Percentiles rank a stretch among this genome's conserved stretches.
Evolutionary conservation across 129 eudicot species (phyloP).

Genomic region (Solidago caesia): DNA sequence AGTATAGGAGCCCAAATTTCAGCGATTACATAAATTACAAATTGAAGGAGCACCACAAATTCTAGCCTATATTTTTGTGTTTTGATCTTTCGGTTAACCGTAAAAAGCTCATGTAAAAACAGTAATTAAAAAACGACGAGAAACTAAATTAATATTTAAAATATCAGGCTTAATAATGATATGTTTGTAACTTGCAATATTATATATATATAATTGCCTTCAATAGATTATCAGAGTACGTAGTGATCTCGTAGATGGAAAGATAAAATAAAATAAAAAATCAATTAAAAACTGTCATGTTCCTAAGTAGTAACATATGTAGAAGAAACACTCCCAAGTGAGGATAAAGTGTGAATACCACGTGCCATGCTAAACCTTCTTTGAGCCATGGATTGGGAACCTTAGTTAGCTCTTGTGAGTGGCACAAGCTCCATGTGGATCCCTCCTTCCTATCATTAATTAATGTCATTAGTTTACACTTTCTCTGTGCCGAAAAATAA

Average conservation of each 20-base stretch:
- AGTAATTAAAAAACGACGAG: not conserved
- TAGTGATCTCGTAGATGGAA: not conserved
- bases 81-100: no score
- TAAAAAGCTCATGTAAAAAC: no score
- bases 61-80: no score
- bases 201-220: not conserved
- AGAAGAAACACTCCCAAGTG: constrained; percentile 1
- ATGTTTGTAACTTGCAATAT: not conserved
- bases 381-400: not conserved
- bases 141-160: not conserved
- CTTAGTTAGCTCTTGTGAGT: not conserved
- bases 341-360: not conserved
- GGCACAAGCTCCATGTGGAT: constrained; percentile 11
- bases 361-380: not conserved
- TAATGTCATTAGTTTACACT: not conserved
- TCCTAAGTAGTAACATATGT: no score
- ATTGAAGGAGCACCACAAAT: no score
- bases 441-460: not conserved
- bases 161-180: not conserved
- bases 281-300: no score
- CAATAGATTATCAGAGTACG: not conserved
- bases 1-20: no score
- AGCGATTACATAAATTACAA: no score
- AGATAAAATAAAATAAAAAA: no score
- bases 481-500: no score